phyloP scores from a whole-genome alignment of 2,329 filamentous ascomycete genomes.

The Massarina eburnea region DNA sequence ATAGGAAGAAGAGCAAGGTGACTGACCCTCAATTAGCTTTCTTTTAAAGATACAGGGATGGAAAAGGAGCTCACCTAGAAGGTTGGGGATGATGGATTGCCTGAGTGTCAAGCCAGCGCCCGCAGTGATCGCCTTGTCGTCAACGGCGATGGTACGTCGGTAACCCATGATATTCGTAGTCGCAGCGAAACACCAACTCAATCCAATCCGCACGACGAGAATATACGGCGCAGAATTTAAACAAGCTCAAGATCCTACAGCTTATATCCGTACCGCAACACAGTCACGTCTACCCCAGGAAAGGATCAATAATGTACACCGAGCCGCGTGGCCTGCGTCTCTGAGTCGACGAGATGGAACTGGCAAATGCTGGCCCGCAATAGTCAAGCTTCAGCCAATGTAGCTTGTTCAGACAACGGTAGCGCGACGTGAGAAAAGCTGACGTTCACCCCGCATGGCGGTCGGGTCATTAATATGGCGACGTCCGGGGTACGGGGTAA shows the following conservation, averaged over 20 bases:
- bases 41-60: neutral
- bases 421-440: neutral
- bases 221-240: no score
- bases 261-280: no score
- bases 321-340: no score
- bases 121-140: conserved; percentile 18
- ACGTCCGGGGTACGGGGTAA: conserved; percentile 11
- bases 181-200: neutral
- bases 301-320: no score
- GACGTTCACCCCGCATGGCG: neutral
- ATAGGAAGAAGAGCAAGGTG: conserved; percentile 77
- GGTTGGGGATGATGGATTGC: conserved; percentile 15
- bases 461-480: conserved; percentile 8
- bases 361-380: neutral
- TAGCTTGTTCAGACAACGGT: neutral
- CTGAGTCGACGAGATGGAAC: no score
- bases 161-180: conserved; percentile 5
- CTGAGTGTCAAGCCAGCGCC: conserved; percentile 15
- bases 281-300: no score
- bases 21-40: conserved; percentile 45
- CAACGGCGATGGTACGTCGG: conserved; percentile 13
- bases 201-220: no score
- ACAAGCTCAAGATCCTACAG: no score
- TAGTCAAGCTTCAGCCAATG: neutral
- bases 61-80: conserved; percentile 8